A percentile compares a stretch with the other conserved stretches of the same genome.
These are phyloP conservation scores for Stagonosporopsis cucurbitacearum DNA, from an alignment of 2,329 filamentous ascomycete genomes.

Conservation along the genomic window DNA sequence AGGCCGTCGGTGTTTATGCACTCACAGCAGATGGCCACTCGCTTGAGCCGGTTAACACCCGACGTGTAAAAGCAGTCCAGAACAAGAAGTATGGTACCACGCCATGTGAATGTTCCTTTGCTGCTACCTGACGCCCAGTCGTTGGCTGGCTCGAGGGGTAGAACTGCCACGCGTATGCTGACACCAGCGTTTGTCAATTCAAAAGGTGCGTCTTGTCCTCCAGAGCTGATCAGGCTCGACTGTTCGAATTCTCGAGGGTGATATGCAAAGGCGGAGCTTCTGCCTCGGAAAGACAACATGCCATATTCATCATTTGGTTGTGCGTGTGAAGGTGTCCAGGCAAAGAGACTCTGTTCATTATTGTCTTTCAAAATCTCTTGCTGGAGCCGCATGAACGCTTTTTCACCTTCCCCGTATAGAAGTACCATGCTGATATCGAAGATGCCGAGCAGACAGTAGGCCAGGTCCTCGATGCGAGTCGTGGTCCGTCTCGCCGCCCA, in stretches of 20 bases:
- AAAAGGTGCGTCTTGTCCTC: neutral
- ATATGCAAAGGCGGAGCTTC: too few species aligned
- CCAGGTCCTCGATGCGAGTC: neutral
- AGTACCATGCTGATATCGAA: neutral
- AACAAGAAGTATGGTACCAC: too few species aligned
- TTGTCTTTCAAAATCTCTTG: slow-evolving; percentile 1
- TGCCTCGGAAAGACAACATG: too few species aligned
- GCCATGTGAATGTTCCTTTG: too few species aligned
- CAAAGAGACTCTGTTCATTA: neutral
- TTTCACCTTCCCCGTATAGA: neutral
- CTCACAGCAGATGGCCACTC: neutral
- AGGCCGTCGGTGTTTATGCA: neutral
- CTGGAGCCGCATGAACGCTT: neutral
- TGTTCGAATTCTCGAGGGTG: neutral
- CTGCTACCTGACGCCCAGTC: too few species aligned
- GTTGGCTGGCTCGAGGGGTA: too few species aligned
- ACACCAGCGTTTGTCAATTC: neutral
- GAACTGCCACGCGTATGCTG: too few species aligned
- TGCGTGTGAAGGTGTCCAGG: neutral
- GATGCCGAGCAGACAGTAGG: neutral
- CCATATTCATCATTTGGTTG: too few species aligned
- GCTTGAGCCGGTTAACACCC: too few species aligned
- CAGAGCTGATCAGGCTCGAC: neutral
- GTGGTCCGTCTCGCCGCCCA: neutral
- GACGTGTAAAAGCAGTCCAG: too few species aligned